These are phyloP conservation scores for Meripilus lineatus DNA, from an alignment of 1,284 basidiomycete species.

Conservation along the genomic window DNA sequence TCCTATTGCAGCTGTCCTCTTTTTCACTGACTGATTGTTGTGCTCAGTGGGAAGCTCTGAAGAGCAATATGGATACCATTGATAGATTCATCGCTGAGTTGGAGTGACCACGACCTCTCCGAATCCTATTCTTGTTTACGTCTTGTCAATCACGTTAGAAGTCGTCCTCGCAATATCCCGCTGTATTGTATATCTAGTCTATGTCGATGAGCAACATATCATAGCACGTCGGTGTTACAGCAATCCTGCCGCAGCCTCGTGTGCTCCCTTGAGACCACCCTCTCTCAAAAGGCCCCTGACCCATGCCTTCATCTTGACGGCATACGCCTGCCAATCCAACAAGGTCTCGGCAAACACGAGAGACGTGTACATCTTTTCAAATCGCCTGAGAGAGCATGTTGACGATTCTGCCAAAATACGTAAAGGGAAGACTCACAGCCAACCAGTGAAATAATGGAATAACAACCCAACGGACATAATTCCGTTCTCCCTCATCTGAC, in stretches of 20 bases:
- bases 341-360: constrained; percentile 50
- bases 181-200: constrained; percentile 7
- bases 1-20: constrained; percentile 6
- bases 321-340: constrained; percentile 66
- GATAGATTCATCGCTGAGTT: constrained; percentile 48
- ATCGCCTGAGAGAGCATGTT: constrained; percentile 43
- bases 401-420: constrained; percentile 5
- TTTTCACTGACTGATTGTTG: not conserved
- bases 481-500: constrained; percentile 44
- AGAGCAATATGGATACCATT: constrained; percentile 37
- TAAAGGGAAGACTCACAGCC: constrained; percentile 48
- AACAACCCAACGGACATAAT: constrained; percentile 49
- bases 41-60: constrained; percentile 57
- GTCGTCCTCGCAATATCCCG: not conserved
- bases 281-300: constrained; percentile 48
- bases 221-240: constrained; percentile 23
- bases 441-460: constrained; percentile 51
- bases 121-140: constrained; percentile 6
- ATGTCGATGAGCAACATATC: not conserved
- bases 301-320: constrained; percentile 64
- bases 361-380: constrained; percentile 45
- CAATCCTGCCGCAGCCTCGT: constrained; percentile 64
- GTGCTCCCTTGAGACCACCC: constrained; percentile 58
- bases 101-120: constrained; percentile 22
- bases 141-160: not conserved